Percentiles rank a stretch among this genome's conserved stretches.
Conservation (phyloP, 352 stramenopile genomes). For the Albugo candida region DNA sequence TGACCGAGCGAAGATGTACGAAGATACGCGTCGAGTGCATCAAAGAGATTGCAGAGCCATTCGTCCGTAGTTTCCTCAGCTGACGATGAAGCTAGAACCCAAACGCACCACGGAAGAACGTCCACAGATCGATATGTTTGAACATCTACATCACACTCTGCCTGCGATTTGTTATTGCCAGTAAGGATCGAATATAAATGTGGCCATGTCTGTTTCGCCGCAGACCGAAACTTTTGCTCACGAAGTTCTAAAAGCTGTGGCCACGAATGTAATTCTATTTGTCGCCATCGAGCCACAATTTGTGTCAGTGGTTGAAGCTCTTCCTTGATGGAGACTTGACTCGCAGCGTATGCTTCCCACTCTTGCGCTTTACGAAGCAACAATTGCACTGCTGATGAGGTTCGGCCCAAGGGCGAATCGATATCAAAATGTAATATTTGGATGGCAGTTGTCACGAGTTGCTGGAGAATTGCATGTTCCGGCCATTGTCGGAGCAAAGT, state of each 20-base stretch:
- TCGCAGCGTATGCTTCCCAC: slow-evolving; percentile 94
- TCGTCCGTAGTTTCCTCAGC: slow-evolving; percentile 27
- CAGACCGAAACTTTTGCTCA: slow-evolving; percentile 51
- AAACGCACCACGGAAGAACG: slow-evolving; percentile 37
- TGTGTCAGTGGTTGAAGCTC: slow-evolving; percentile 82
- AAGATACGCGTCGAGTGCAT: slow-evolving; percentile 83
- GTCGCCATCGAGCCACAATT: slow-evolving; percentile 94
- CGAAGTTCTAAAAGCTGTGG: slow-evolving; percentile 83
- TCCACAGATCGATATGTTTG: slow-evolving; percentile 4
- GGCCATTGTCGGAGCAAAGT: slow-evolving; percentile 88
- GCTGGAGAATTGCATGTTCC: slow-evolving; percentile 92
- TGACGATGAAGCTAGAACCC: slow-evolving; percentile 2
- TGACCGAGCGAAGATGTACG: slow-evolving; percentile 77
- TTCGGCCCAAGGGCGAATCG: slow-evolving; percentile 69
- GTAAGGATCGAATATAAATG: slow-evolving; percentile 78
- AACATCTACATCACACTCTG: slow-evolving; percentile 22
- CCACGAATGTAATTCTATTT: slow-evolving; percentile 97
- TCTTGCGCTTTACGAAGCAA: slow-evolving; percentile 94
- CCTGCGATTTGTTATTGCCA: slow-evolving; percentile 14
- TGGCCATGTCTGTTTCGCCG: slow-evolving; percentile 73
- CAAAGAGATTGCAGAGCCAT: slow-evolving; percentile 70
- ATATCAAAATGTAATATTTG: slow-evolving; percentile 78
- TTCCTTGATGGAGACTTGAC: slow-evolving; percentile 79
- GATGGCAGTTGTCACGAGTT: slow-evolving; percentile 82
- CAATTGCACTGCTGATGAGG: slow-evolving; percentile 90